Conservation (phyloP, 768 basidiomycete genomes). For the Suillus weaverae region DNA sequence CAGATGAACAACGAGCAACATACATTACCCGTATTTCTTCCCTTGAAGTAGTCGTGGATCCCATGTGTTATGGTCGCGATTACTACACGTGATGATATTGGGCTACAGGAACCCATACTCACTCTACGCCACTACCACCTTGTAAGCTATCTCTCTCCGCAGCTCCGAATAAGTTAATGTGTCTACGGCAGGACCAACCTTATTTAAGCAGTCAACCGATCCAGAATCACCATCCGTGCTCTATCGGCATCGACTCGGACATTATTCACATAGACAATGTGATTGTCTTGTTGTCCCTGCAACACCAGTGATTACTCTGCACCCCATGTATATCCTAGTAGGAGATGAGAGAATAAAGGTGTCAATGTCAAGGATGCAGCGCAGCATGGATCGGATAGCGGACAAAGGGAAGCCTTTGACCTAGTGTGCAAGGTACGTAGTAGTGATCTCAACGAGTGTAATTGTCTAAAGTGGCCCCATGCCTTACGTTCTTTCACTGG, state of each 20-base stretch:
- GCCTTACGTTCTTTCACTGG: neutral
- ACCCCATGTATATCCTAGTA: neutral
- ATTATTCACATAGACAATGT: too few species aligned
- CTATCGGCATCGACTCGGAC: neutral
- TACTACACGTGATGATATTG: neutral
- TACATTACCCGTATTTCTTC: conserved; percentile 20
- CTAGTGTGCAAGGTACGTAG: neutral
- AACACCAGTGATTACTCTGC: neutral
- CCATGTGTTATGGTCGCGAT: neutral
- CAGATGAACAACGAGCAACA: conserved; percentile 14
- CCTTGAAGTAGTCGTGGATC: conserved; percentile 9
- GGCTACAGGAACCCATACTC: neutral
- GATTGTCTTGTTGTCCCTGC: neutral
- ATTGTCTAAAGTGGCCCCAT: neutral
- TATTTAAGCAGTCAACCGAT: neutral
- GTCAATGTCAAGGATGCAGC: neutral
- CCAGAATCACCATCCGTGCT: neutral
- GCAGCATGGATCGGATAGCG: neutral
- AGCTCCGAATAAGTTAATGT: neutral
- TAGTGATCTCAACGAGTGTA: neutral
- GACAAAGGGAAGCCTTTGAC: neutral
- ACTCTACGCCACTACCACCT: neutral
- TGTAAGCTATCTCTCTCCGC: neutral
- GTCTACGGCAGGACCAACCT: neutral
- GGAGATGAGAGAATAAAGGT: neutral